phyloP scores from a whole-genome alignment of 495 filamentous ascomycete species.

The Daldinia loculata region DNA sequence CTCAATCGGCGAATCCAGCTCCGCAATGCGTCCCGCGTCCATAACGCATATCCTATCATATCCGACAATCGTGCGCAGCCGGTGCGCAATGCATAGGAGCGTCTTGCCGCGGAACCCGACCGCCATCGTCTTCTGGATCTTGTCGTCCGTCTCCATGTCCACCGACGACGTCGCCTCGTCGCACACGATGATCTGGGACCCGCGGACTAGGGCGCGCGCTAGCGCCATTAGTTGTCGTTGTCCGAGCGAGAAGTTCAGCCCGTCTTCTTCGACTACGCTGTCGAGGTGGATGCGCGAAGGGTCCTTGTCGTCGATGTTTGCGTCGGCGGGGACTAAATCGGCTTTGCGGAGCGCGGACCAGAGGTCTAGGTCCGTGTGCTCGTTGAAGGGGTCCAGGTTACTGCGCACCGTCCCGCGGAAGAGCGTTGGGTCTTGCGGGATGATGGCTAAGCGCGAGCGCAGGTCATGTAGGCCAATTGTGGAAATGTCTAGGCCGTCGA shows the following conservation, averaged over 20 bases:
- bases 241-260: conserved; percentile 94
- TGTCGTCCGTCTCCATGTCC: conserved; percentile 95
- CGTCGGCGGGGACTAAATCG: conserved; percentile 70
- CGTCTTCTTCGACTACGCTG: conserved; percentile 87
- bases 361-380: conserved; percentile 86
- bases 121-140: conserved; percentile 92
- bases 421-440: conserved; percentile 94
- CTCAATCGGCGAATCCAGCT: conserved; percentile 77
- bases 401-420: conserved; percentile 90
- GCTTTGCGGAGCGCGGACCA: conserved; percentile 87
- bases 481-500: conserved; percentile 90
- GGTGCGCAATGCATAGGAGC: conserved; percentile 93
- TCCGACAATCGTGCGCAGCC: conserved; percentile 87
- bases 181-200: conserved; percentile 90
- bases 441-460: conserved; percentile 88
- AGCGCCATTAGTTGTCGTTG: conserved; percentile 96
- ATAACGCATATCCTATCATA: conserved; percentile 97
- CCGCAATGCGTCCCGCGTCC: conserved; percentile 85
- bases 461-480: conserved; percentile 87
- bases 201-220: conserved; percentile 85
- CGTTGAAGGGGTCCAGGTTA: conserved; percentile 91
- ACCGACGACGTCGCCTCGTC: conserved; percentile 94
- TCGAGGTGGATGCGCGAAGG: conserved; percentile 78
- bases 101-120: conserved; percentile 89
- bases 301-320: conserved; percentile 49